Conservation (phyloP, 306 rosid species). For the Quercus gilva region DNA sequence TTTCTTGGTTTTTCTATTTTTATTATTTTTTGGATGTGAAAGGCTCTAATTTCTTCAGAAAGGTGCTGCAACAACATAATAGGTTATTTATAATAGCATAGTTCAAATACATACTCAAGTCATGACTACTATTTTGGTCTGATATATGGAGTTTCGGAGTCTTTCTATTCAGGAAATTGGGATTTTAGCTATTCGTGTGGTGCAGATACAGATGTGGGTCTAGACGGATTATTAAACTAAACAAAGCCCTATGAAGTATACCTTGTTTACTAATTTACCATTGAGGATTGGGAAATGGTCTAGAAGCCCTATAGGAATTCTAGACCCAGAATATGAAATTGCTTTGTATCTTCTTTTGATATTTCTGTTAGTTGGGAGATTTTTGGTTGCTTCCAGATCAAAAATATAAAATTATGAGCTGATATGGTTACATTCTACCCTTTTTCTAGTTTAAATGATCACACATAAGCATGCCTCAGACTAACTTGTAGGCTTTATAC, state of each 20-base stretch:
- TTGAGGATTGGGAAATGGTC: background rate
- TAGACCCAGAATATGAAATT: background rate
- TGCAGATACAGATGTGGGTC: background rate
- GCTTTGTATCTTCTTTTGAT: background rate
- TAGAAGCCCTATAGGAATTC: background rate
- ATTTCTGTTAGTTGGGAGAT: background rate
- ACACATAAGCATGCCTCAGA: background rate
- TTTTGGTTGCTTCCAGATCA: background rate
- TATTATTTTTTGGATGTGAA: background rate
- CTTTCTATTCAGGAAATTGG: background rate
- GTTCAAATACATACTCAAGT: background rate
- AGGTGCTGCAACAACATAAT: background rate
- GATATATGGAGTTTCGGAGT: background rate
- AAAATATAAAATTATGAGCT: background rate
- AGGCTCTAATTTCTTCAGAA: slow-evolving; percentile 3
- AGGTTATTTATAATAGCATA: background rate
- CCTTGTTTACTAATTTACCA: background rate
- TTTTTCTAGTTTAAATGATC: background rate
- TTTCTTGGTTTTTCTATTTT: background rate
- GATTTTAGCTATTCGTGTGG: background rate
- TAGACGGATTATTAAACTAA: background rate
- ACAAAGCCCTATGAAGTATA: background rate
- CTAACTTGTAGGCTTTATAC: slow-evolving; percentile 13
- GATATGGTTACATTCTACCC: background rate
- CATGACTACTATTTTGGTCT: background rate